Percentiles rank a stretch among this genome's conserved stretches.
phyloP scores from a whole-genome alignment of 306 rosid genomes.

The Sechiopsis laciniata region DNA sequence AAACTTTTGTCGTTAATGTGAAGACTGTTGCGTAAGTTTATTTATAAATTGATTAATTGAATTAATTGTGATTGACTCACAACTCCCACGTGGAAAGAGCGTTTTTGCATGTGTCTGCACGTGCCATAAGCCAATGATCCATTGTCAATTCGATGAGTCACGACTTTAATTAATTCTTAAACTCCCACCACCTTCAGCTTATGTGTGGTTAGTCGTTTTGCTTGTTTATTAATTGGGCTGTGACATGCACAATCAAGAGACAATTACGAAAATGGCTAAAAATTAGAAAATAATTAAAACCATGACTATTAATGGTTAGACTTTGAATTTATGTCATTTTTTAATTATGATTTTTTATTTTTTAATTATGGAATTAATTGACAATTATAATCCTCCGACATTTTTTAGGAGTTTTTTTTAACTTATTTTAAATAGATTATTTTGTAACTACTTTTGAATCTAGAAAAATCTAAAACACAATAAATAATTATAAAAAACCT shows the following conservation, averaged over 20 bases:
- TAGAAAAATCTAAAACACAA: no score
- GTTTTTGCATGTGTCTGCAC: not conserved
- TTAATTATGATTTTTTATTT: no score
- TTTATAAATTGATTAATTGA: conserved; percentile 3
- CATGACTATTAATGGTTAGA: no score
- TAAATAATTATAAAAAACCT: no score
- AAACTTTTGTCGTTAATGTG: not conserved
- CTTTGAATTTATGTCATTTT: no score
- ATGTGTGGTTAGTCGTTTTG: not conserved
- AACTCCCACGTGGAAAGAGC: not conserved
- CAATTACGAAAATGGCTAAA: no score
- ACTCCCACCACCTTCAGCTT: not conserved
- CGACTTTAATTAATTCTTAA: not conserved
- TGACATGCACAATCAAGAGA: not conserved
- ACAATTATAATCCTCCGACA: no score
- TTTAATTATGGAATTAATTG: no score
- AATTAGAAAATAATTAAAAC: no score
- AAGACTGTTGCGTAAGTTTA: not conserved
- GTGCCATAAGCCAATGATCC: not conserved
- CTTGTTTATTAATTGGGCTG: conserved; percentile 7
- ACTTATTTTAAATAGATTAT: no score
- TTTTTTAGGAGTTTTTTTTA: no score
- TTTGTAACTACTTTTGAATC: no score
- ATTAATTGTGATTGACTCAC: not conserved
- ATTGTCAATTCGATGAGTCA: conserved; percentile 1